Conservation (phyloP, 1,284 basidiomycete species). For the Microbotryum saponariae region DNA sequence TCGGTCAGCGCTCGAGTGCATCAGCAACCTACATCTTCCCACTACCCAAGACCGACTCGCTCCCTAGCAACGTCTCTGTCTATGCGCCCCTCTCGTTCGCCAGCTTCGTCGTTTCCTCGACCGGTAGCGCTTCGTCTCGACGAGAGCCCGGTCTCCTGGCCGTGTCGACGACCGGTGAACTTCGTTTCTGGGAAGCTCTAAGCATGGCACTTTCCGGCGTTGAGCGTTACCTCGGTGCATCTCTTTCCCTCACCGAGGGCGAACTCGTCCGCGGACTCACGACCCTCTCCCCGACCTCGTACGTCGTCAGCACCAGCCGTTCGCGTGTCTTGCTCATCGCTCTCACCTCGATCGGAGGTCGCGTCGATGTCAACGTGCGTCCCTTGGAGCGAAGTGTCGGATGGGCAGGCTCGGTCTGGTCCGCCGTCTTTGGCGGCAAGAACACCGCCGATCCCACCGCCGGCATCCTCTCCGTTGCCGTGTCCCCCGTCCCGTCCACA, state of each 20-base stretch:
- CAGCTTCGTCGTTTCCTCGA: constrained; percentile 32
- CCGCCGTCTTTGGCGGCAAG: constrained; percentile 24
- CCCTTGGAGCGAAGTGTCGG: constrained; percentile 40
- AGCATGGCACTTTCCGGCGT: constrained; percentile 41
- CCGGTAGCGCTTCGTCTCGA: constrained; percentile 37
- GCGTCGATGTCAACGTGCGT: constrained; percentile 33
- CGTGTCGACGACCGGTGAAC: constrained; percentile 40
- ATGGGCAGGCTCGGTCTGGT: constrained; percentile 25
- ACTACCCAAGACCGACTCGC: constrained; percentile 37
- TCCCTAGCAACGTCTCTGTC: constrained; percentile 39
- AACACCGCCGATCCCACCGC: constrained; percentile 29
- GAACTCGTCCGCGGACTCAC: constrained; percentile 41
- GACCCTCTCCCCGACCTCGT: constrained; percentile 27
- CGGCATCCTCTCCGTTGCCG: constrained; percentile 28
- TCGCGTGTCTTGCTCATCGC: constrained; percentile 39
- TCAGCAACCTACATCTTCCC: constrained; percentile 36
- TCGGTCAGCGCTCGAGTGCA: constrained; percentile 10
- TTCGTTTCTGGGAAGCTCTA: constrained; percentile 44
- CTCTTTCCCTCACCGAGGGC: constrained; percentile 35
- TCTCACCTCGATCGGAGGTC: constrained; percentile 38
- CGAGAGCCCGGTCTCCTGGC: constrained; percentile 45
- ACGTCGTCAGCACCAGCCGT: constrained; percentile 40
- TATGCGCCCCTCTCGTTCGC: constrained; percentile 33
- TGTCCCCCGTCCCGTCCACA: constrained; percentile 1
- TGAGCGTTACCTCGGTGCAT: constrained; percentile 30